A percentile compares a stretch with the other conserved stretches of the same genome.
These are phyloP conservation scores for Saussurea involucrata DNA, from an alignment of 129 eudicot genomes.

Conservation along the genomic window DNA sequence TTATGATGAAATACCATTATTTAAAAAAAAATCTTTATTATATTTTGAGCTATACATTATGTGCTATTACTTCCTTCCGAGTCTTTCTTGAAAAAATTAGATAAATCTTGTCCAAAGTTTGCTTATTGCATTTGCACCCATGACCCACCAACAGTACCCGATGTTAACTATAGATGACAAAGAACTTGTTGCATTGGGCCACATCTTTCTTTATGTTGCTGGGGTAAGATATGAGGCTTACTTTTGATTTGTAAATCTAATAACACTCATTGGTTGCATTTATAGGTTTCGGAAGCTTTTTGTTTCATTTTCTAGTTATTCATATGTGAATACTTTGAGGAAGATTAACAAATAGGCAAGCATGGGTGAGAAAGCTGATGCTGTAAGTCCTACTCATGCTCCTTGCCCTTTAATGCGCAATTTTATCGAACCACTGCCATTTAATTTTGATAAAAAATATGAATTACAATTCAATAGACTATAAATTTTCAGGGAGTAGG, in stretches of 20 bases:
- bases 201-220: neutral
- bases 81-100: no score
- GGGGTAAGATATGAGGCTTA: neutral
- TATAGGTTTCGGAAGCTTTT: conserved; percentile 65
- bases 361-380: neutral
- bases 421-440: neutral
- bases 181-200: no score
- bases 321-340: conserved; percentile 58
- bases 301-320: conserved; percentile 54
- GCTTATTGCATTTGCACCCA: neutral
- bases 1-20: no score
- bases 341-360: conserved; percentile 29
- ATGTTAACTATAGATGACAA: no score
- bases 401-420: neutral
- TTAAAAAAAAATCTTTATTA: no score
- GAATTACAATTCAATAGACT: no score
- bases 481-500: neutral
- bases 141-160: no score
- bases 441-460: neutral
- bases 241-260: neutral
- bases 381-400: neutral
- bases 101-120: neutral
- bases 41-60: neutral
- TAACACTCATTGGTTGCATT: neutral
- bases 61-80: neutral